Base-by-base conservation (phyloP, 2,329 filamentous ascomycete species). In the Claviceps sp. region DNA sequence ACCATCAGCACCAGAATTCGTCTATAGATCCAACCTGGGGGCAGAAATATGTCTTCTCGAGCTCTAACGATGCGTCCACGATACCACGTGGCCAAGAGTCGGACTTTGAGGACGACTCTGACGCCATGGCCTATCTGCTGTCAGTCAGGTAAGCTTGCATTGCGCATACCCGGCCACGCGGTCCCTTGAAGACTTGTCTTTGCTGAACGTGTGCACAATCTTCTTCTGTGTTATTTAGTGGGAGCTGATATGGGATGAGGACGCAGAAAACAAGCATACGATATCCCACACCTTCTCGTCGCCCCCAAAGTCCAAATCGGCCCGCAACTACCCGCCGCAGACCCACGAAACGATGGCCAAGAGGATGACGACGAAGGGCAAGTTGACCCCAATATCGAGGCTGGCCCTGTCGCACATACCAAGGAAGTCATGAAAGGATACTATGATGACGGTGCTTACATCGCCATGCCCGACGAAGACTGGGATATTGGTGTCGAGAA, bases 371-470 rank as follows among this genome's bases (percentile, higher is more conserved):
- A 63, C 9, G 16, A 57, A 7, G 63, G 67, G 9, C 59, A 63
- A n/a, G 26, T 57, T 16, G 50, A 64, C 3, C 71, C 75, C 54
- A 64, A 67, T 49, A 5, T 6, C 30, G n/a, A 38, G 4, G 18
- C 34, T 20, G 24, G 37, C 14, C 26, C 38, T 16, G 64, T 62
- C 36, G 71, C 77, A 43, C 81, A 81, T 60, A 61, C 71, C 8
- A 63, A 71, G 20, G 74, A 75, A 50, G 78, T 84, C 59, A 70
- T 73, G 22, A 69, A 77, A 52, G 85, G 84, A 11, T 83, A 80
- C 61, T 93, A 87, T 63, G 72, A 81, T 16, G 87, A 95, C 58
- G 89, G 89, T 48, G 85, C 87, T 40, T 95, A 89, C 64, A 79
- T 84, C 24, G 85, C 82, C 4, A 72, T 76, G 2, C 75, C 79